These are phyloP conservation scores for Cladosporium austrohemisphaericum DNA, from an alignment of 2,329 filamentous ascomycete species.

Conservation along the genomic window DNA sequence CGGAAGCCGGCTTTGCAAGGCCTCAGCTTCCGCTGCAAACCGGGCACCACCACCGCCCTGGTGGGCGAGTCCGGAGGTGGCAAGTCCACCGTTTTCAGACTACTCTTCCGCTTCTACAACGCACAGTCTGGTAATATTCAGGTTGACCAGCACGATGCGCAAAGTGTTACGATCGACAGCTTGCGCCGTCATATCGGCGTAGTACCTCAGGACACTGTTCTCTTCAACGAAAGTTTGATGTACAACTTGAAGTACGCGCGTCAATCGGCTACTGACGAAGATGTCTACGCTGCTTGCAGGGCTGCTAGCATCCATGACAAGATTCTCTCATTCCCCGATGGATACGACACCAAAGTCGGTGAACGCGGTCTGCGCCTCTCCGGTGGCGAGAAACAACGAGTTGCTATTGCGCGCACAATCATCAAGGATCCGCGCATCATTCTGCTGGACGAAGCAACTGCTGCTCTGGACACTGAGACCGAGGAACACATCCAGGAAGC, in stretches of 20 bases:
- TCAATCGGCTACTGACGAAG: constrained; percentile 71
- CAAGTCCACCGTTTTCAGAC: constrained; percentile 92
- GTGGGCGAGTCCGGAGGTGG: constrained; percentile 96
- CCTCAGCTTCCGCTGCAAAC: constrained; percentile 77
- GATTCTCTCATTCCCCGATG: constrained; percentile 82
- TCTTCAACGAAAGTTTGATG: constrained; percentile 94
- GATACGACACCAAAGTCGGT: constrained; percentile 85
- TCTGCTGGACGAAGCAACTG: constrained; percentile 88
- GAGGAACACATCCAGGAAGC: constrained; percentile 91
- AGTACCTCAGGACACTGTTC: constrained; percentile 90
- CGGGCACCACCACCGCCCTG: constrained; percentile 90
- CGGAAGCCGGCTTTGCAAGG: constrained; percentile 81
- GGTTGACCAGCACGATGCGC: constrained; percentile 79
- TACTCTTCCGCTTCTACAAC: constrained; percentile 97
- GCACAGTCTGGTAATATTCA: constrained; percentile 73
- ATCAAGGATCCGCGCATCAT: constrained; percentile 90
- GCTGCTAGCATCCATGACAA: constrained; percentile 91
- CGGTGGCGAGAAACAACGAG: constrained; percentile 88
- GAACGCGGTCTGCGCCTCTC: constrained; percentile 83
- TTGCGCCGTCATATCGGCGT: constrained; percentile 87
- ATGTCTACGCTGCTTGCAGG: constrained; percentile 75
- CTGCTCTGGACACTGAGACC: constrained; percentile 84
- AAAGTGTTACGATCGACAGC: constrained; percentile 82
- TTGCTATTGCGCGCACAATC: constrained; percentile 89
- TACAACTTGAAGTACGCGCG: constrained; percentile 92